Base-by-base conservation (phyloP, 202 grass and related monocot species). In the Miscanthus sacchariflorus region DNA sequence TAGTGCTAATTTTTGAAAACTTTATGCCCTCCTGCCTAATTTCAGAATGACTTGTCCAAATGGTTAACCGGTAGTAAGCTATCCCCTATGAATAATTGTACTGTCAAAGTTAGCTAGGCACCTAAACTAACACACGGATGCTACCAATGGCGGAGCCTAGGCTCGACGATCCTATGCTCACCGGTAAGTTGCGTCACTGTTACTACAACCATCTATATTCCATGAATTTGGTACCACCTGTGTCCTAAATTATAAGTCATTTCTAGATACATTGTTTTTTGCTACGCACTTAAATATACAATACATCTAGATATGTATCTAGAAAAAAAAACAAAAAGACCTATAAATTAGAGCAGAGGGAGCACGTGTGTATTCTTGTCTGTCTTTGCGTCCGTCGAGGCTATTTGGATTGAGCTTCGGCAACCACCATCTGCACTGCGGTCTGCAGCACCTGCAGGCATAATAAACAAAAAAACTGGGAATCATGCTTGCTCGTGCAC, bases 11-110 rank as follows among this genome's bases (percentile, higher is more conserved):
- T 27, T 54, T 81, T 76, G 33, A 58, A 69, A 75, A 65, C 85
- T 87, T 91, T 80, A 40, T 87, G 69, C 76, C 72, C 70, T 91
- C 81, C 81, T 64, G 85, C 89, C 89, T 88, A 88, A 88, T 88
- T 84, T 59, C 74, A 38, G 80, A 87, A 79, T 80, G 85, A 84
- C 75, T 80, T 91, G 46, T 9, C 59, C 46, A 68, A 42, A 49
- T 84, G 81, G 89, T 48, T 84, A 91, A 76, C 81, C 58, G 15
- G 46, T 14, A 79, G 46, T 14, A 79, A 76, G 13, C 44, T 18
- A 69, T 13, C 13, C 45, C 58, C 36, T 19, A 59, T 9, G 56
- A 21, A 59, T 3, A 21, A 59, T 3, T 30, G 12, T 70, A 70
- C 79, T 81, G 24, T 76, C 85, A 91, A 91, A 84, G 61, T 25